A percentile compares a stretch with the other conserved stretches of the same genome.
Conservation (phyloP, 306 rosid genomes). For the Quercus alba region DNA sequence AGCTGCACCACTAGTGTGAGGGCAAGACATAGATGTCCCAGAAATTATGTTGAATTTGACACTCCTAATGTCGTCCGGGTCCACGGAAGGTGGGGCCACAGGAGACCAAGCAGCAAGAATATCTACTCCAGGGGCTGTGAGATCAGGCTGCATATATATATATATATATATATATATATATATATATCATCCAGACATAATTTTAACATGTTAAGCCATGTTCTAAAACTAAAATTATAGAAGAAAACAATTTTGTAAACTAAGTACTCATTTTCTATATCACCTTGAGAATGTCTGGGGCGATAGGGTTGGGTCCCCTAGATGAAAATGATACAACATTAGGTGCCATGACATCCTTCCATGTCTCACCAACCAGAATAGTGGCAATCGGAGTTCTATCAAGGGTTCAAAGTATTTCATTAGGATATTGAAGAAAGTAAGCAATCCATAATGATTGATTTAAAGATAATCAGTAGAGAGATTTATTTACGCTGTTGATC, state of each 20-base stretch:
- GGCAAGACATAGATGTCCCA: slow-evolving; percentile 37
- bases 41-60: slow-evolving; percentile 19
- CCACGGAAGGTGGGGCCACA: slow-evolving; percentile 8
- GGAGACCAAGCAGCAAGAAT: slow-evolving; percentile 41
- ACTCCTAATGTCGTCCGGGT: slow-evolving; percentile 1
- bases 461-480: neutral
- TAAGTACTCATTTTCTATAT: neutral
- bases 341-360: slow-evolving; percentile 30
- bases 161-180: neutral
- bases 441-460: no score
- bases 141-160: slow-evolving; percentile 23
- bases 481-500: slow-evolving; percentile 10
- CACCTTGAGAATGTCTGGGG: slow-evolving; percentile 35
- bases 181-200: neutral
- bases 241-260: neutral
- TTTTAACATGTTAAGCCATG: neutral
- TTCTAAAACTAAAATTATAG: neutral
- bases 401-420: neutral
- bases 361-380: slow-evolving; percentile 17
- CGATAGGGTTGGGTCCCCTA: slow-evolving; percentile 30
- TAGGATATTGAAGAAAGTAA: neutral
- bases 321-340: slow-evolving; percentile 29
- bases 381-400: slow-evolving; percentile 30
- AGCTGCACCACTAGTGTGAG: slow-evolving; percentile 30
- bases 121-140: slow-evolving; percentile 31